Conservation (phyloP, 2,329 filamentous ascomycete genomes). For the Elsinoe necatrix region DNA sequence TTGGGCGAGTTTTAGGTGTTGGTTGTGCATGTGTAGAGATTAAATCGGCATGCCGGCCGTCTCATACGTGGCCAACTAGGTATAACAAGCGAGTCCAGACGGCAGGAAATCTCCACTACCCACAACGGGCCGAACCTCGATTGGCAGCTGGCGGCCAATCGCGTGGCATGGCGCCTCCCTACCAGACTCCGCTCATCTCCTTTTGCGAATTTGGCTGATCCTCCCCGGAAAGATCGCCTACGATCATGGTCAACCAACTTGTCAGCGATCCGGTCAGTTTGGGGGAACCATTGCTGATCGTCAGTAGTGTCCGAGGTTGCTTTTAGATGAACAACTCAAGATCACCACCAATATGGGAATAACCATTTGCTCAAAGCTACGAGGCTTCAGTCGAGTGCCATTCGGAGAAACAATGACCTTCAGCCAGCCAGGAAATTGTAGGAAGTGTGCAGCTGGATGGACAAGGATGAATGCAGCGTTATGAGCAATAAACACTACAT, state of each 20-base stretch:
- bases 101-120: constrained; percentile 4
- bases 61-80: background rate
- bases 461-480: constrained; percentile 1
- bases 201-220: background rate
- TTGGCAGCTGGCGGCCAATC: constrained; percentile 5
- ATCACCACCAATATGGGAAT: background rate
- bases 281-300: constrained; percentile 7
- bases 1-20: constrained; percentile 8
- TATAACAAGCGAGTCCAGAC: background rate
- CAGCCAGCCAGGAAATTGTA: constrained; percentile 10
- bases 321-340: constrained; percentile 11
- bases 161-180: background rate
- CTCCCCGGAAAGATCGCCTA: constrained; percentile 1
- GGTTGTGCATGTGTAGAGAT: constrained; percentile 5
- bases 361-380: background rate
- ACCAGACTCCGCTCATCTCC: constrained; percentile 1
- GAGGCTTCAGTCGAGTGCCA: background rate
- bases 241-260: background rate
- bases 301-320: constrained; percentile 5
- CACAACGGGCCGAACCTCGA: background rate
- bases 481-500: constrained; percentile 3
- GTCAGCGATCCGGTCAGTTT: constrained; percentile 2
- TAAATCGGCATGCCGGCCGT: constrained; percentile 8
- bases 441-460: constrained; percentile 4
- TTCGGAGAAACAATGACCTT: background rate